phyloP scores from a whole-genome alignment of 1,284 basidiomycete genomes.

The Microbotryum violaceum region DNA sequence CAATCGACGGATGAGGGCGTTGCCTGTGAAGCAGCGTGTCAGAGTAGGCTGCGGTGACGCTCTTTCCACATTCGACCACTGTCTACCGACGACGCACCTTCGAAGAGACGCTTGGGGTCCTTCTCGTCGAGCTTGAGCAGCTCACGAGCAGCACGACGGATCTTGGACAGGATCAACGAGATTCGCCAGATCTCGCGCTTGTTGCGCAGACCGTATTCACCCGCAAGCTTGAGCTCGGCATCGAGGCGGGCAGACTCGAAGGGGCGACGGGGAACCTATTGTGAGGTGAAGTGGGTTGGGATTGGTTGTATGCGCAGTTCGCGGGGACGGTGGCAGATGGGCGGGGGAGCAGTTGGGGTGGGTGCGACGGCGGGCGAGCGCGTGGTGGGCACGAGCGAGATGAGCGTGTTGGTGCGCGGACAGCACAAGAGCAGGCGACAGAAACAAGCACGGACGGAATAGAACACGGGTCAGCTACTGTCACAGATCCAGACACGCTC shows the following conservation, averaged over 20 bases:
- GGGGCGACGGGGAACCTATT: slow-evolving; percentile 96
- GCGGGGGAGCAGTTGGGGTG: too few species aligned
- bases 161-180: slow-evolving; percentile 95
- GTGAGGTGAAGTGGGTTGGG: slow-evolving; percentile 50
- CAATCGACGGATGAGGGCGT: slow-evolving; percentile 95
- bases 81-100: slow-evolving; percentile 45
- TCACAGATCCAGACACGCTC: too few species aligned
- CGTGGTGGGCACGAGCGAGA: too few species aligned
- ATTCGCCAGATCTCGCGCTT: slow-evolving; percentile 99
- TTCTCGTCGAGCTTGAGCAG: slow-evolving; percentile 99
- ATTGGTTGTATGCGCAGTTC: too few species aligned
- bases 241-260: slow-evolving; percentile 98
- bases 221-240: slow-evolving; percentile 98
- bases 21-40: slow-evolving; percentile 48
- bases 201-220: slow-evolving; percentile 95
- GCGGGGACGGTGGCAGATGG: too few species aligned
- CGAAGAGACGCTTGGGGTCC: slow-evolving; percentile 99
- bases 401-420: too few species aligned
- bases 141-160: slow-evolving; percentile 99
- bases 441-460: too few species aligned
- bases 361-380: too few species aligned
- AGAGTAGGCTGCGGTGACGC: not conserved
- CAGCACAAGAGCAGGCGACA: too few species aligned
- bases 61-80: too few species aligned
- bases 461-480: too few species aligned